Conservation (phyloP, 305 asterid species). For the Vinca major region DNA sequence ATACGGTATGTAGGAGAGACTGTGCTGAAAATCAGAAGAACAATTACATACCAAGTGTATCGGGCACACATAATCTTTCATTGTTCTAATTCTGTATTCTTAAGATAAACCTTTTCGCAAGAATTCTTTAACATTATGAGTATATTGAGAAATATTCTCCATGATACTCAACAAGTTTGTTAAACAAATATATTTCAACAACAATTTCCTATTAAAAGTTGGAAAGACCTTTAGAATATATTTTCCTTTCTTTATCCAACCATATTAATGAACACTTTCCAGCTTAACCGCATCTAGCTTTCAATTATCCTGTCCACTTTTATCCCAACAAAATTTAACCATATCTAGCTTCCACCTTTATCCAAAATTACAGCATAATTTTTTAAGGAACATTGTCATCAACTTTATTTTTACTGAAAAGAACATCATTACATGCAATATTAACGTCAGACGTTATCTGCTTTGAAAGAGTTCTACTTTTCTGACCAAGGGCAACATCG, state of each 20-base stretch:
- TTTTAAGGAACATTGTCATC: neutral
- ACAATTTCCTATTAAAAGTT: neutral
- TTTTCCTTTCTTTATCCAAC: neutral
- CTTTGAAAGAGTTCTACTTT: neutral
- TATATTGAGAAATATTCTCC: neutral
- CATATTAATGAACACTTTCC: neutral
- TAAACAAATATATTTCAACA: neutral
- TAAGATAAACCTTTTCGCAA: neutral
- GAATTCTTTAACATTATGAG: neutral
- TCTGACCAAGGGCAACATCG: neutral
- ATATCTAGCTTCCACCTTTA: neutral
- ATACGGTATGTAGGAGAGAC: constrained; percentile 82
- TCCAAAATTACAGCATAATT: neutral
- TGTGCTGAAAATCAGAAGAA: constrained; percentile 50
- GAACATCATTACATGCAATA: neutral
- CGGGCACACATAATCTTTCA: neutral
- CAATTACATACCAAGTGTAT: constrained; percentile 13
- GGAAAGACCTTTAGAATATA: neutral
- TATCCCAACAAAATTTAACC: neutral
- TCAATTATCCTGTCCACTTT: neutral
- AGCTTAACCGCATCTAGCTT: neutral
- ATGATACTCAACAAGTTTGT: neutral
- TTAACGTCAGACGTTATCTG: neutral
- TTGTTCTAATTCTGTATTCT: neutral
- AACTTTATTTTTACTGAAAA: neutral